phyloP scores from a whole-genome alignment of 768 basidiomycete genomes.

The Tricholoma bakamatsutake region DNA sequence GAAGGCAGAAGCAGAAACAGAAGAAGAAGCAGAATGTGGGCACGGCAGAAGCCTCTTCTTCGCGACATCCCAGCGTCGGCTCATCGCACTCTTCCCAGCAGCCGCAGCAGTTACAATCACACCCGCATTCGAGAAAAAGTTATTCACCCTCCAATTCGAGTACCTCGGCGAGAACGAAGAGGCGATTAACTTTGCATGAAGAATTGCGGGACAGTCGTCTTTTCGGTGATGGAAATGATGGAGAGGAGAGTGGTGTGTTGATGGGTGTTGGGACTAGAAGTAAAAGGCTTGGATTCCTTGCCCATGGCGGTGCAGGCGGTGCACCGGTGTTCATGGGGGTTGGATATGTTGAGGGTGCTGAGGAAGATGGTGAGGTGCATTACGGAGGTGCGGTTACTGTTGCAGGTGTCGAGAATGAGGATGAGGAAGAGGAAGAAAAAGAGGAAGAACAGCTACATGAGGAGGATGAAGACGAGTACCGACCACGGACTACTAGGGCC shows the following conservation, averaged over 20 bases:
- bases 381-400: not conserved
- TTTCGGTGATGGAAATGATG: constrained; percentile 24
- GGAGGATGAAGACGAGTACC: constrained; percentile 12
- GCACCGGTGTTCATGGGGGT: constrained; percentile 64
- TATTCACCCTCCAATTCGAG: not conserved
- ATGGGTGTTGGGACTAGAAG: constrained; percentile 50
- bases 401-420: not conserved
- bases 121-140: not conserved
- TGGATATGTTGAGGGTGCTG: constrained; percentile 58
- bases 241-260: constrained; percentile 45
- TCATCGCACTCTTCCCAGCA: not conserved
- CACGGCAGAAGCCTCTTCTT: not conserved
- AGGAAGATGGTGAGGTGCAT: constrained; percentile 20
- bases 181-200: constrained; percentile 57
- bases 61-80: not conserved
- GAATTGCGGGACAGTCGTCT: constrained; percentile 42
- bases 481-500: constrained; percentile 2
- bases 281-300: constrained; percentile 56
- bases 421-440: not conserved
- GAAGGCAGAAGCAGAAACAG: not conserved
- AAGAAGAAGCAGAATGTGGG: not conserved
- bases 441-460: not conserved
- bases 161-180: not conserved
- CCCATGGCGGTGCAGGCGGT: constrained; percentile 72
- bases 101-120: not conserved